Evolutionary conservation across 176 grass and related monocot species (phyloP).

Genomic region (Oryza meridionalis): DNA sequence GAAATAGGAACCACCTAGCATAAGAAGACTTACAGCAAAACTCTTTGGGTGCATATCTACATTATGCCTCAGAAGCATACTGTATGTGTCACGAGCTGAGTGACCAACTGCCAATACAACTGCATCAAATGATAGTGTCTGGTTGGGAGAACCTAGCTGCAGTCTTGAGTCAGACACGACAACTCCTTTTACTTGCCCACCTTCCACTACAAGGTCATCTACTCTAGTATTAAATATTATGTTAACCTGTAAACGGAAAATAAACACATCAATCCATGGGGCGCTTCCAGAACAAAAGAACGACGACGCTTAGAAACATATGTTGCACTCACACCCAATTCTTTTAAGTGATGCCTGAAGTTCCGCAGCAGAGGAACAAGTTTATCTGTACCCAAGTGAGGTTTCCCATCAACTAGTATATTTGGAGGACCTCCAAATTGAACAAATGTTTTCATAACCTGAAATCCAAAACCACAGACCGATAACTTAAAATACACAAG

Average conservation of each 20-base stretch:
- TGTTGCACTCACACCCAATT: constrained; percentile 77
- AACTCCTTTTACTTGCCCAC: constrained; percentile 74
- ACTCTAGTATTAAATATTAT: constrained; percentile 89
- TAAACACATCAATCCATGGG: constrained; percentile 24
- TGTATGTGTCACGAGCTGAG: constrained; percentile 70
- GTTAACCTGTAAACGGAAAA: constrained; percentile 64
- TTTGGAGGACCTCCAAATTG: constrained; percentile 88
- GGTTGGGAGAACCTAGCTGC: constrained; percentile 55
- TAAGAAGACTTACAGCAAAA: constrained; percentile 80
- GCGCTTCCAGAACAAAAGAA: constrained; percentile 23
- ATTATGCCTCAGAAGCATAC: constrained; percentile 80
- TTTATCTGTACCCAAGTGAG: constrained; percentile 95
- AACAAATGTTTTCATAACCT: constrained; percentile 93
- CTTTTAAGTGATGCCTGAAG: constrained; percentile 80
- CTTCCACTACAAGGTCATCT: constrained; percentile 88
- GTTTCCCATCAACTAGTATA: constrained; percentile 91
- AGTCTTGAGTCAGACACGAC: constrained; percentile 62
- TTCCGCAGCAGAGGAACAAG: constrained; percentile 81
- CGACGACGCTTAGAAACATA: constrained; percentile 20
- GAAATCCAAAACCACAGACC: constrained; percentile 30
- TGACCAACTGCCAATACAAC: constrained; percentile 95
- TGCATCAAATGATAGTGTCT: constrained; percentile 76
- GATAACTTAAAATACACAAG: constrained; percentile 9
- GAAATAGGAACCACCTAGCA: constrained; percentile 26
- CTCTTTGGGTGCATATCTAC: constrained; percentile 72